Base-by-base conservation (phyloP, 2,329 filamentous ascomycete species). In the Triangularia verruculosa region DNA sequence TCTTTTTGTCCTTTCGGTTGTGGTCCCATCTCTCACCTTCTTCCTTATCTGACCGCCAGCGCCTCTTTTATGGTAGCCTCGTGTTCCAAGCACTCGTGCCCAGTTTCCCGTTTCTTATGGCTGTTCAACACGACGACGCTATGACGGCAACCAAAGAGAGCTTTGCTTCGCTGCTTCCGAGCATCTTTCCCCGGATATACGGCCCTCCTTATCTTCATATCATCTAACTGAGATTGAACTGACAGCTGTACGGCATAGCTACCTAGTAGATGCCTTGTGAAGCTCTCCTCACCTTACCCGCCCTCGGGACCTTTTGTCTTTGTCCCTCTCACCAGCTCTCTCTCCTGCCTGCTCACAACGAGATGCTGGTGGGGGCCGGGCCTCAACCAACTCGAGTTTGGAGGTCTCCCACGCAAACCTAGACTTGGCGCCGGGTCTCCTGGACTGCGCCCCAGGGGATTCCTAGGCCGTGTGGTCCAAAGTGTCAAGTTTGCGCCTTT, bases 401-500 rank as follows among this genome's bases (percentile, higher is more conserved):
- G 63, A 66, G 56, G 59, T 25, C 66, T 63, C 60, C 61, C 63
- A 64, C 34, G 57, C 61, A 58, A 61, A 59, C 60, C 51, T 56
- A 27, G 34, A 47, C 52, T 61, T 61, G 59, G 59, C 59, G 59
- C 59, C 59, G 59, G 43, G 47, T 66, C 59, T 61, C 30, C 59
- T 61, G 51, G 59, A 55, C 59, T 61, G 52, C 53, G 59, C 59
- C 51, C 32, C 59, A 61, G 59, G 59, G 59, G 52, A 61, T 52
- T 24, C 57, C 43, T 11, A 39, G 27, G 47, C 57, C 20, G 39
- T n/a, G 39, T 28, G 39, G 57, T 59, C 57, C 17, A 51, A 51
- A 24, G 34, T 59, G 34, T 59, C 57, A 59, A 59, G 57, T 52
- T 59, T 59, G 39, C 52, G 25, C 57, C 39, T 52, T 59, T 22